A percentile compares a stretch with the other conserved stretches of the same genome.
phyloP scores from a whole-genome alignment of 495 filamentous ascomycete species.

The Xylaria scruposa region DNA sequence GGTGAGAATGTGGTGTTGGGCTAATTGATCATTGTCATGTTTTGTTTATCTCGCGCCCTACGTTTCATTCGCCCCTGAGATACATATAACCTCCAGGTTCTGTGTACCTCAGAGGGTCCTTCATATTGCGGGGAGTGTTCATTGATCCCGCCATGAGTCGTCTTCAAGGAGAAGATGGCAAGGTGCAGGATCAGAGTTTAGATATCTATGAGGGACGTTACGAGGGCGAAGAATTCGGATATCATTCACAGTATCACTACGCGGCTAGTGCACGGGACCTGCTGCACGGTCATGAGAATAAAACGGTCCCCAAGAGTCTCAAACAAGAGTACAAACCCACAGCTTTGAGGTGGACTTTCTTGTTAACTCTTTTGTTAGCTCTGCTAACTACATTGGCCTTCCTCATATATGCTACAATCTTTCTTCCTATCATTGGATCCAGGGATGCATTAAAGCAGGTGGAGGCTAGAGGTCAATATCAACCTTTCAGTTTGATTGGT shows the following conservation, averaged over 20 bases:
- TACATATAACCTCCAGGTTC: too few relatives aligned
- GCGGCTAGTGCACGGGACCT: background rate
- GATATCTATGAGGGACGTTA: background rate
- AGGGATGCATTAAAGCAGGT: conserved; percentile 2
- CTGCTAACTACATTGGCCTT: conserved; percentile 34
- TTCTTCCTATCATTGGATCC: conserved; percentile 34
- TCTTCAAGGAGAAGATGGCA: background rate
- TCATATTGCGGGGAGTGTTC: background rate
- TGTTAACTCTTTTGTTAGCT: conserved; percentile 30
- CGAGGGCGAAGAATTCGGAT: conserved; percentile 8
- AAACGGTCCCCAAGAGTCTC: background rate
- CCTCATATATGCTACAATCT: conserved; percentile 35
- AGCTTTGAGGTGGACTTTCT: conserved; percentile 46
- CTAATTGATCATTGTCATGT: too few relatives aligned
- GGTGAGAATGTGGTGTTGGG: too few relatives aligned
- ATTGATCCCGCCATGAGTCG: background rate
- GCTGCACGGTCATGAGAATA: background rate
- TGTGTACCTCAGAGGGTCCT: background rate
- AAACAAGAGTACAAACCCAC: conserved; percentile 38
- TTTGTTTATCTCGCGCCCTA: too few relatives aligned
- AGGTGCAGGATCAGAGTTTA: conserved; percentile 6
- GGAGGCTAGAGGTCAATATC: background rate
- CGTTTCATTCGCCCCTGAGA: too few relatives aligned
- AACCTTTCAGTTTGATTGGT: too few relatives aligned
- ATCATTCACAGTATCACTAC: conserved; percentile 15